phyloP scores from a whole-genome alignment of 1,284 basidiomycete species.

The Mrakiaceae sp. region DNA sequence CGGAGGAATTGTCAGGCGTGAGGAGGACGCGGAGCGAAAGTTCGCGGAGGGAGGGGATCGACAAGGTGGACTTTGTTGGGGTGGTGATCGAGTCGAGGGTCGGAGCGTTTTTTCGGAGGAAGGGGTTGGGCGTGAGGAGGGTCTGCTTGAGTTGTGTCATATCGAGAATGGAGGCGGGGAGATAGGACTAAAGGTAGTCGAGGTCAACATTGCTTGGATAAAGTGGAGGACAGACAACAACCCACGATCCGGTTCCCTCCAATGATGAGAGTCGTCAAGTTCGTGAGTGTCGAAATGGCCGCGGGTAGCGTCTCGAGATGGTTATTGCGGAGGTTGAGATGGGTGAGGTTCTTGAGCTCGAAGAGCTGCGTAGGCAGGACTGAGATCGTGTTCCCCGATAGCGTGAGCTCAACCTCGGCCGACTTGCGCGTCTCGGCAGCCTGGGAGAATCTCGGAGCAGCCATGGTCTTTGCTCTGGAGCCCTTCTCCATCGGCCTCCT shows the following conservation, averaged over 20 bases:
- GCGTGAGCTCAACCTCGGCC: not conserved
- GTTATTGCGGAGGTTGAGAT: constrained; percentile 22
- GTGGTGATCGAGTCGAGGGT: not conserved
- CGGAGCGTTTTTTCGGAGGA: constrained; percentile 13
- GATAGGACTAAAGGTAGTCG: constrained; percentile 22
- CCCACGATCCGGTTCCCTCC: constrained; percentile 32
- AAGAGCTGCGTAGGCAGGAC: not conserved
- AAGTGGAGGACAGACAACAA: not conserved
- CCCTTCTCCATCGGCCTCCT: too few species aligned
- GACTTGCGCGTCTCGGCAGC: too few species aligned
- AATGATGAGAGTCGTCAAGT: constrained; percentile 33
- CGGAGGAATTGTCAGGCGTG: not conserved
- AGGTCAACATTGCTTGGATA: not conserved
- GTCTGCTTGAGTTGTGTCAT: constrained; percentile 21
- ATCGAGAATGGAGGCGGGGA: constrained; percentile 32
- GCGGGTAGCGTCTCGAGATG: constrained; percentile 28
- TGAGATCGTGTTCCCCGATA: not conserved
- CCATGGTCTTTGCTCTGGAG: too few species aligned
- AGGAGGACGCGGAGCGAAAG: constrained; percentile 6
- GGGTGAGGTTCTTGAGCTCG: not conserved
- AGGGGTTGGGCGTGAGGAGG: constrained; percentile 16
- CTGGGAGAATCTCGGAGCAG: too few species aligned
- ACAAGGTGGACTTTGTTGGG: not conserved
- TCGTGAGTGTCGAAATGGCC: constrained; percentile 29
- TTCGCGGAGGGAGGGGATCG: not conserved